Conservation (phyloP, 768 basidiomycete genomes). For the Panaeolus cyanescens region DNA sequence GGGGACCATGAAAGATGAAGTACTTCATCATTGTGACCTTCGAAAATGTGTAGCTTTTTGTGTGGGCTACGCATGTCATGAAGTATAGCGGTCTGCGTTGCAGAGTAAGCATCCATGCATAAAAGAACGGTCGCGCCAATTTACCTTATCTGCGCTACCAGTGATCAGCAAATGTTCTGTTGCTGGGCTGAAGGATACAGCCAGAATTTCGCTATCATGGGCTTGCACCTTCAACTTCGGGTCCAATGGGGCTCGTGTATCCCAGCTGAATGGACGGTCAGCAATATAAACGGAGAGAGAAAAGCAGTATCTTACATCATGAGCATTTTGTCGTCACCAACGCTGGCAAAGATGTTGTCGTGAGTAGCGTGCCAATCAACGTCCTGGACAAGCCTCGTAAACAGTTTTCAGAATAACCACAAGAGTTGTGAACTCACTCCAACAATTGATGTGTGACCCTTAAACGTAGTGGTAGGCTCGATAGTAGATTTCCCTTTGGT, state of each 20-base stretch:
- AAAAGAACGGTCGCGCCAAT: slow-evolving; percentile 5
- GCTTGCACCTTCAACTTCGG: slow-evolving; percentile 77
- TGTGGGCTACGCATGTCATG: slow-evolving; percentile 83
- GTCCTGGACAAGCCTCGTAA: slow-evolving; percentile 54
- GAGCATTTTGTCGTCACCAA: slow-evolving; percentile 93
- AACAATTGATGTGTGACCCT: slow-evolving; percentile 89
- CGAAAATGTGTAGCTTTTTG: slow-evolving; percentile 85
- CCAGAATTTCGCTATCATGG: slow-evolving; percentile 88
- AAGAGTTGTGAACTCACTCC: slow-evolving; percentile 56
- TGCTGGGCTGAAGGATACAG: slow-evolving; percentile 88
- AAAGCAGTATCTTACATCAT: slow-evolving; percentile 70
- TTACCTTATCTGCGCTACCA: slow-evolving; percentile 91
- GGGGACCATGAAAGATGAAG: slow-evolving; percentile 96
- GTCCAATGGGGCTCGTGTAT: slow-evolving; percentile 74
- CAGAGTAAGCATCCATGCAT: neutral
- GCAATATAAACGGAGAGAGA: slow-evolving; percentile 11
- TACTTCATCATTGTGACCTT: slow-evolving; percentile 93
- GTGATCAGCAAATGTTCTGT: slow-evolving; percentile 81
- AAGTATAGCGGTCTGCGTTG: slow-evolving; percentile 73
- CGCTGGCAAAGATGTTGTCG: slow-evolving; percentile 89
- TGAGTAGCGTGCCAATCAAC: slow-evolving; percentile 92
- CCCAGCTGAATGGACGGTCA: slow-evolving; percentile 67
- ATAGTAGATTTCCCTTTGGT: slow-evolving; percentile 74
- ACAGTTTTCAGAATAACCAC: too few species aligned
- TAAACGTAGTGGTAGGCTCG: slow-evolving; percentile 84